Percentiles rank a stretch among this genome's conserved stretches.
These are phyloP conservation scores for Takashimella tepidaria DNA, from an alignment of 1,284 basidiomycete genomes.

Conservation along the genomic window DNA sequence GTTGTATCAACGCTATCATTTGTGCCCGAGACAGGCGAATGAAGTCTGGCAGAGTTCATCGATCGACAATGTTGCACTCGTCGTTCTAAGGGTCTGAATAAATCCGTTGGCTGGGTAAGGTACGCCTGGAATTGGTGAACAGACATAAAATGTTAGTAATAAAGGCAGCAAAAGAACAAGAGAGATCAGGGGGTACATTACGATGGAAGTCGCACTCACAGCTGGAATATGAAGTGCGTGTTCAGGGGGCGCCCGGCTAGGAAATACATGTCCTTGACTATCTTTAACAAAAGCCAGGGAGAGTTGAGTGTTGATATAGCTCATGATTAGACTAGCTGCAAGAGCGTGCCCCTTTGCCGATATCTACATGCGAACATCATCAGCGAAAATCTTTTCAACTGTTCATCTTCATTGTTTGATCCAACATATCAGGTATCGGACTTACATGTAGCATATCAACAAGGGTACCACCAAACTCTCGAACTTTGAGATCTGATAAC, in stretches of 20 bases:
- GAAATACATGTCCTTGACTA: background rate
- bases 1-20: background rate
- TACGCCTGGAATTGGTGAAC: background rate
- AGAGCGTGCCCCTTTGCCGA: slow-evolving; percentile 39
- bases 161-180: too few species aligned
- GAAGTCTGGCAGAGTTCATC: slow-evolving; percentile 30
- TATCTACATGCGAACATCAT: slow-evolving; percentile 35
- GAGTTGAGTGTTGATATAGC: slow-evolving; percentile 34
- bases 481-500: slow-evolving; percentile 38
- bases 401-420: too few species aligned
- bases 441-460: slow-evolving; percentile 47
- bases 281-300: background rate
- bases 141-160: too few species aligned
- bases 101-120: background rate
- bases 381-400: too few species aligned
- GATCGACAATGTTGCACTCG: slow-evolving; percentile 31
- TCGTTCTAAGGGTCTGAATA: slow-evolving; percentile 2
- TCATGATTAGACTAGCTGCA: slow-evolving; percentile 35
- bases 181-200: too few species aligned
- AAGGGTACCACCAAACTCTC: slow-evolving; percentile 33
- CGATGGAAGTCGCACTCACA: too few species aligned
- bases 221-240: too few species aligned
- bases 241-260: background rate
- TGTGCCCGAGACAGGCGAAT: slow-evolving; percentile 17
- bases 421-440: too few species aligned